Evolutionary conservation across 352 stramenopile genomes (phyloP).

Genomic region (Pythium insidiosum): DNA sequence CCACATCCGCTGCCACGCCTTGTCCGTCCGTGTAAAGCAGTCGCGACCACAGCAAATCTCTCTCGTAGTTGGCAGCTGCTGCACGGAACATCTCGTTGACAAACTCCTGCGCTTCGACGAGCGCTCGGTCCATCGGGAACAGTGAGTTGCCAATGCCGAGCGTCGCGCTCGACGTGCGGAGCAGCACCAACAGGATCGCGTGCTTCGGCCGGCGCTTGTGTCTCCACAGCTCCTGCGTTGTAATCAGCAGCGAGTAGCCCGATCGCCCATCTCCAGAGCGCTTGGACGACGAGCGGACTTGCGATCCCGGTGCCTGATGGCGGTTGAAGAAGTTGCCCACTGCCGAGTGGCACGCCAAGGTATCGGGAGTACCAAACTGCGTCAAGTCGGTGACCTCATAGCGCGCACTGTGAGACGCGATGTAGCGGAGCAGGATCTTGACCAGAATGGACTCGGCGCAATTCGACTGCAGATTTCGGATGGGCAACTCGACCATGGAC

Average conservation of each 20-base stretch:
- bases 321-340: slow-evolving; percentile 79
- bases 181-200: slow-evolving; percentile 58
- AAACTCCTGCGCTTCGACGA: slow-evolving; percentile 74
- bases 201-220: slow-evolving; percentile 46
- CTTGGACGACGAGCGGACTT: neutral
- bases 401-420: slow-evolving; percentile 70
- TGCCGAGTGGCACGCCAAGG: slow-evolving; percentile 67
- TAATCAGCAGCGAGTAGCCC: slow-evolving; percentile 76
- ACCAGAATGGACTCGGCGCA: slow-evolving; percentile 61
- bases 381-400: slow-evolving; percentile 81
- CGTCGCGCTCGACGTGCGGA: slow-evolving; percentile 23
- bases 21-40: slow-evolving; percentile 64
- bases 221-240: slow-evolving; percentile 45
- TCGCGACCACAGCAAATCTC: slow-evolving; percentile 79
- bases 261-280: neutral
- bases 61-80: slow-evolving; percentile 74
- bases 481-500: slow-evolving; percentile 41
- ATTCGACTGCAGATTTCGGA: slow-evolving; percentile 58
- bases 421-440: slow-evolving; percentile 77
- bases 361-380: slow-evolving; percentile 79
- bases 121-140: slow-evolving; percentile 46
- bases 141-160: slow-evolving; percentile 33
- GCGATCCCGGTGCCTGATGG: neutral
- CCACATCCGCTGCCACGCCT: slow-evolving; percentile 40
- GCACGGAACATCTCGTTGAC: slow-evolving; percentile 73